A percentile compares a stretch with the other conserved stretches of the same genome.
phyloP scores from a whole-genome alignment of 2,329 filamentous ascomycete genomes.

The Microdochium nivale region DNA sequence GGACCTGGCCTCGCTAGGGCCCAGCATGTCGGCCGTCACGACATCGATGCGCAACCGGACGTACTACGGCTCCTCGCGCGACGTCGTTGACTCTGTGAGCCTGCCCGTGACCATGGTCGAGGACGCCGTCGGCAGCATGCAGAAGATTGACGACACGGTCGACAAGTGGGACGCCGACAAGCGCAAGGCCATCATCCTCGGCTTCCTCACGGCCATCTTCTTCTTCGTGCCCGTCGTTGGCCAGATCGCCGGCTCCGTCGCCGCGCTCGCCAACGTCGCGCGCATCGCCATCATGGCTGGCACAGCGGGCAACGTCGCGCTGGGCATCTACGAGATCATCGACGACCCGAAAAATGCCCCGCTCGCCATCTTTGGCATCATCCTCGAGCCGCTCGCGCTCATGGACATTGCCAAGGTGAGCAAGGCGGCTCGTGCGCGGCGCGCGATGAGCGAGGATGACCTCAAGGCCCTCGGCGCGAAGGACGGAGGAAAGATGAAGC shows the following conservation, averaged over 20 bases:
- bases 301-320: conserved; percentile 10
- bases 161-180: conserved; percentile 12
- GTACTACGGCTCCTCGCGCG: not conserved
- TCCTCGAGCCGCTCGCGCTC: conserved; percentile 3
- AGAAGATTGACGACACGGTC: conserved; percentile 7
- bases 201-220: conserved; percentile 12
- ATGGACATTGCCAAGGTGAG: not conserved
- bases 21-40: not conserved
- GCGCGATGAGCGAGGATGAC: not conserved
- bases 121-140: conserved; percentile 7
- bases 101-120: conserved; percentile 7
- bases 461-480: not conserved
- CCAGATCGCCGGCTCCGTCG: not conserved
- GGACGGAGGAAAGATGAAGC: not conserved
- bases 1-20: conserved; percentile 1
- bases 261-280: conserved; percentile 5
- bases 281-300: conserved; percentile 7
- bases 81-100: conserved; percentile 5
- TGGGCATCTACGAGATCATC: conserved; percentile 14
- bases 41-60: not conserved
- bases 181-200: conserved; percentile 12
- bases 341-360: conserved; percentile 13
- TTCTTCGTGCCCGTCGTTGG: conserved; percentile 9
- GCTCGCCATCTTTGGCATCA: conserved; percentile 15
- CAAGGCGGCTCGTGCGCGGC: not conserved